These are phyloP conservation scores for Coccinonectria pachysandricola DNA, from an alignment of 2,329 filamentous ascomycete species.

Conservation along the genomic window DNA sequence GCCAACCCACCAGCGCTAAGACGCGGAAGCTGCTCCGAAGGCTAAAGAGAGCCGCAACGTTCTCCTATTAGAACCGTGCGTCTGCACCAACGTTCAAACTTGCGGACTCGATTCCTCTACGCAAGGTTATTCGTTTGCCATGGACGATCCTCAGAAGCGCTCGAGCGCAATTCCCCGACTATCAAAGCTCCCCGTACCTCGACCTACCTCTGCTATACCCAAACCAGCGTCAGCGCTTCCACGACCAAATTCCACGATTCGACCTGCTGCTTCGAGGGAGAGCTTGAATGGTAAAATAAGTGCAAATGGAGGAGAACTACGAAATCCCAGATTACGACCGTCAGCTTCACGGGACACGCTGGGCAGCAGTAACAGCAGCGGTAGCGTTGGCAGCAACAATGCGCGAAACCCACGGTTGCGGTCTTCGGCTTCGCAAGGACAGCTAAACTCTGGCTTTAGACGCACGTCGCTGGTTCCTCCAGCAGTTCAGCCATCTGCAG, in stretches of 20 bases:
- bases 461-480: constrained; percentile 12
- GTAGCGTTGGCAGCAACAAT: constrained; percentile 14
- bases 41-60: constrained; percentile 7
- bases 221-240: constrained; percentile 18
- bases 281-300: constrained; percentile 9
- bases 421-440: constrained; percentile 28
- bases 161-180: constrained; percentile 26
- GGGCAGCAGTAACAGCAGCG: constrained; percentile 12
- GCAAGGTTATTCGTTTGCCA: constrained; percentile 9
- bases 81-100: not conserved
- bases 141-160: constrained; percentile 28
- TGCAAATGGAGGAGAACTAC: constrained; percentile 19
- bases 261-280: constrained; percentile 21
- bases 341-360: constrained; percentile 31
- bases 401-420: constrained; percentile 31
- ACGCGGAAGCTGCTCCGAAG: constrained; percentile 4
- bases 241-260: constrained; percentile 18
- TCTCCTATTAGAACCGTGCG: constrained; percentile 4
- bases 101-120: not conserved
- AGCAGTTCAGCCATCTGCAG: constrained; percentile 9
- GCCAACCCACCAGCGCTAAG: constrained; percentile 21
- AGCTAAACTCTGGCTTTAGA: constrained; percentile 20
- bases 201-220: constrained; percentile 22
- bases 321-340: constrained; percentile 30
- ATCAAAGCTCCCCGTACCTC: constrained; percentile 29